Percentiles rank a stretch among this genome's conserved stretches.
Evolutionary conservation across 768 basidiomycete genomes (phyloP).

Genomic region (Sistotremastrum suecicum): DNA sequence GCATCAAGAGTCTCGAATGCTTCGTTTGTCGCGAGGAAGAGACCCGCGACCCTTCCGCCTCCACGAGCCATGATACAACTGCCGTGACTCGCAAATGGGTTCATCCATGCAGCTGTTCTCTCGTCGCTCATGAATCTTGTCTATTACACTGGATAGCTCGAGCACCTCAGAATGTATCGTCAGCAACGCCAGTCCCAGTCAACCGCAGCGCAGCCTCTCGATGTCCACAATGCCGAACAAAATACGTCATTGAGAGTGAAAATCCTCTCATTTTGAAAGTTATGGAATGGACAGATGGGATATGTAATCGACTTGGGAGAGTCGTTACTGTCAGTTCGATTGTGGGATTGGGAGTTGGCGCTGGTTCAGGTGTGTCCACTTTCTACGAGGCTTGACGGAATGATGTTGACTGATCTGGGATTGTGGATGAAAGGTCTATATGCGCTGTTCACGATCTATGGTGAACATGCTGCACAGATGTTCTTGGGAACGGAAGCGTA

Average conservation of each 20-base stretch:
- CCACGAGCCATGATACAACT: conserved; percentile 29
- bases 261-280: conserved; percentile 38
- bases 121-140: conserved; percentile 69
- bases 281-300: conserved; percentile 35
- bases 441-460: conserved; percentile 47
- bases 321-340: conserved; percentile 35
- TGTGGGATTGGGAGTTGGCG: conserved; percentile 35
- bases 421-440: conserved; percentile 25
- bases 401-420: background rate
- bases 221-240: conserved; percentile 62
- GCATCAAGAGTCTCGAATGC: conserved; percentile 19
- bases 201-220: conserved; percentile 49
- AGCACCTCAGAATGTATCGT: conserved; percentile 33
- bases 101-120: conserved; percentile 69
- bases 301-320: conserved; percentile 36
- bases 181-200: conserved; percentile 3
- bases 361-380: conserved; percentile 42
- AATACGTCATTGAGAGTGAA: conserved; percentile 54
- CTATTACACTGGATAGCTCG: conserved; percentile 69
- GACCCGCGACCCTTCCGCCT: conserved; percentile 19
- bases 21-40: conserved; percentile 76
- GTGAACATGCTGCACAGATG: conserved; percentile 53
- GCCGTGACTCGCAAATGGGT: conserved; percentile 41
- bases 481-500: conserved; percentile 68
- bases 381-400: no score